These are phyloP conservation scores for Eragrostis curvula DNA, from an alignment of 176 grass and related monocot species.

Conservation along the genomic window DNA sequence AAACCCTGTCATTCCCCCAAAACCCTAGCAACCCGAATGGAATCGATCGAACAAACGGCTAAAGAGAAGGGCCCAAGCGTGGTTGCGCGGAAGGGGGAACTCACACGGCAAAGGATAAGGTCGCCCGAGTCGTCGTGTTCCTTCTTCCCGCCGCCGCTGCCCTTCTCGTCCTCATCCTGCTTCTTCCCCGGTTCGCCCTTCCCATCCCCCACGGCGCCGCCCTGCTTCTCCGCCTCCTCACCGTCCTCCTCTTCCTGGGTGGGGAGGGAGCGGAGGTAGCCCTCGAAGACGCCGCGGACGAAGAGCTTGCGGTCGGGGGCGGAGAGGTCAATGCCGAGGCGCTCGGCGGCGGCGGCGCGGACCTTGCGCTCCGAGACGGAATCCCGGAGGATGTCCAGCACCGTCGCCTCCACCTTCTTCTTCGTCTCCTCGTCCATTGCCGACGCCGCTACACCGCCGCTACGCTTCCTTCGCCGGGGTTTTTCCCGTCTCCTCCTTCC, in stretches of 20 bases:
- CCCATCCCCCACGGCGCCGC: conserved; percentile 9
- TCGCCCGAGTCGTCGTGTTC: conserved; percentile 77
- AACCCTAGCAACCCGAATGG: conserved; percentile 39
- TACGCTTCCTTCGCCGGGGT: conserved; percentile 4
- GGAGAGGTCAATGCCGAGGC: conserved; percentile 82
- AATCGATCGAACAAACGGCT: background rate
- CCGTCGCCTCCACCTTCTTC: conserved; percentile 69
- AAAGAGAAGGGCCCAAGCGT: background rate
- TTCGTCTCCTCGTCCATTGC: conserved; percentile 63
- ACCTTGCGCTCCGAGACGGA: conserved; percentile 68
- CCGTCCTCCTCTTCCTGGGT: conserved; percentile 11
- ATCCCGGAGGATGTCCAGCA: conserved; percentile 68
- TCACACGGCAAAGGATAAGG: conserved; percentile 83
- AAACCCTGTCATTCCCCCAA: conserved; percentile 24
- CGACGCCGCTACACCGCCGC: background rate
- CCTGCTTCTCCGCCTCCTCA: background rate
- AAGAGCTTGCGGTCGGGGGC: conserved; percentile 64
- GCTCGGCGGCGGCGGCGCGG: conserved; percentile 53
- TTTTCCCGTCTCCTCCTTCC: background rate
- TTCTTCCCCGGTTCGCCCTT: conserved; percentile 27
- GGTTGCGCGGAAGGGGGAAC: conserved; percentile 15
- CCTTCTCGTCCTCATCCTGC: conserved; percentile 19
- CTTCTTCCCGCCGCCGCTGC: conserved; percentile 7
- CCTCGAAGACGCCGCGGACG: conserved; percentile 60
- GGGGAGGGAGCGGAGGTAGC: conserved; percentile 56